Conservation (phyloP, 1,284 basidiomycete species). For the Xerocomus amazonicus region DNA sequence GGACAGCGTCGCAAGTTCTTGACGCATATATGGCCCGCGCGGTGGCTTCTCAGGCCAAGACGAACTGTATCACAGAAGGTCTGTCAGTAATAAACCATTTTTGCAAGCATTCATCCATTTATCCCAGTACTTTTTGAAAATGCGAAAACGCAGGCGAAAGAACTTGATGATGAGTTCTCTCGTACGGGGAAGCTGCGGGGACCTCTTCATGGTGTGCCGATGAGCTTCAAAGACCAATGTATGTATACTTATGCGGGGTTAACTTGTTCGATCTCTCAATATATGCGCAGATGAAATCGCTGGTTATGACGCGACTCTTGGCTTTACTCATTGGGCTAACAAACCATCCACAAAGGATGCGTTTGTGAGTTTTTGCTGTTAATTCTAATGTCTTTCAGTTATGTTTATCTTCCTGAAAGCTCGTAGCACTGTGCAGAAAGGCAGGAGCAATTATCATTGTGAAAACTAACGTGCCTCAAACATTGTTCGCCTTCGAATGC, state of each 20-base stretch:
- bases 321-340: constrained; percentile 67
- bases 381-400: background rate
- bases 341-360: constrained; percentile 56
- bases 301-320: constrained; percentile 68
- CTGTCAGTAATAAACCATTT: background rate
- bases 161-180: constrained; percentile 65
- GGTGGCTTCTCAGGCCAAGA: constrained; percentile 56
- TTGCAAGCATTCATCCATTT: background rate
- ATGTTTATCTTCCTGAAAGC: constrained; percentile 26
- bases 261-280: constrained; percentile 3
- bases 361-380: constrained; percentile 42
- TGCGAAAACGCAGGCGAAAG: constrained; percentile 59
- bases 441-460: constrained; percentile 56
- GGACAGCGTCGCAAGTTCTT: constrained; percentile 72
- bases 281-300: constrained; percentile 48
- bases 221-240: constrained; percentile 74
- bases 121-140: constrained; percentile 62
- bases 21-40: constrained; percentile 73
- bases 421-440: constrained; percentile 41
- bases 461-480: constrained; percentile 82
- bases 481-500: constrained; percentile 85
- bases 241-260: constrained; percentile 17
- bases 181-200: constrained; percentile 60
- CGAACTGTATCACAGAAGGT: constrained; percentile 82
- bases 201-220: constrained; percentile 78